Conservation (phyloP, 1,139 yeast genomes). For the Pneumocystis wakefieldiae region DNA sequence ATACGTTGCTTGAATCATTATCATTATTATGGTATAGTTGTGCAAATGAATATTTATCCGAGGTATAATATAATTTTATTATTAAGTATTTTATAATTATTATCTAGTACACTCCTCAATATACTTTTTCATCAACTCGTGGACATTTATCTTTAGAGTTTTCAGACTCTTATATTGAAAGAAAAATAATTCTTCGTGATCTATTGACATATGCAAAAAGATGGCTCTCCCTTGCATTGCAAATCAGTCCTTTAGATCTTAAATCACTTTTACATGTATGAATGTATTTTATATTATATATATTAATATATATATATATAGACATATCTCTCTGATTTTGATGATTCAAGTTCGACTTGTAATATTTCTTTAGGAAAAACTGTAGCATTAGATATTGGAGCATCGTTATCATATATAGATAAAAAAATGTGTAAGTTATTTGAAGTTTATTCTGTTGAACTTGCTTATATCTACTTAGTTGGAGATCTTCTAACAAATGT, state of each 20-base stretch:
- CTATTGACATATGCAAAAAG: conserved; percentile 44
- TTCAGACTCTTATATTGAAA: conserved; percentile 68
- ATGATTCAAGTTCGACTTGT: conserved; percentile 22
- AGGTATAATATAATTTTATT: not conserved
- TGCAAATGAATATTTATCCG: conserved; percentile 53
- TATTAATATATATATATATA: conserved; percentile 59
- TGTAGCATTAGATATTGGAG: conserved; percentile 82
- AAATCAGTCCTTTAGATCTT: conserved; percentile 52
- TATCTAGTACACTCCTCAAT: conserved; percentile 71
- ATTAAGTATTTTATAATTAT: conserved; percentile 16
- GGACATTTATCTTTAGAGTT: conserved; percentile 46
- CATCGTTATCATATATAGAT: conserved; percentile 49
- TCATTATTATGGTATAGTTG: conserved; percentile 65
- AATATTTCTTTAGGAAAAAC: conserved; percentile 63
- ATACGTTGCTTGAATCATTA: conserved; percentile 65
- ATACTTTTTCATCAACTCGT: conserved; percentile 44
- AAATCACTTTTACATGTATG: conserved; percentile 18
- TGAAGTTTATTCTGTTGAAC: not conserved
- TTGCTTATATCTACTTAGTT: not conserved
- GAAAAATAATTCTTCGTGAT: conserved; percentile 49
- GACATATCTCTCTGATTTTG: conserved; percentile 45
- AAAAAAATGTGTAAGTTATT: conserved; percentile 30
- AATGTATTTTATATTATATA: not conserved
- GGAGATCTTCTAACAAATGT: conserved; percentile 36
- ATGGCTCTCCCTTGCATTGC: conserved; percentile 49